Evolutionary conservation across 2,329 filamentous ascomycete genomes (phyloP).

Genomic region (Cercospora beticola): DNA sequence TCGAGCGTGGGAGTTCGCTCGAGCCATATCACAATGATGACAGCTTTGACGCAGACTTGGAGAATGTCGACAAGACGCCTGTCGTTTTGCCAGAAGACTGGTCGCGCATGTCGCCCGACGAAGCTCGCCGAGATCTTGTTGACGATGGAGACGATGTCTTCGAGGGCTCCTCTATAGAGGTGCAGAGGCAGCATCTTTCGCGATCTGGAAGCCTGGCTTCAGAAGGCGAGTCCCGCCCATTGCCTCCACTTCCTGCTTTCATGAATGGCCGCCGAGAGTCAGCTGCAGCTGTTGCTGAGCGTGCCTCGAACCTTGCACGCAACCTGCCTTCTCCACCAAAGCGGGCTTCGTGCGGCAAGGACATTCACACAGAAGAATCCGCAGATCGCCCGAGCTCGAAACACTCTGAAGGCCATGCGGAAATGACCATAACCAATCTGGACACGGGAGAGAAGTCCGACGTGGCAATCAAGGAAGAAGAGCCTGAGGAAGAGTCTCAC

Average conservation of each 20-base stretch:
- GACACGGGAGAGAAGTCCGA: slow-evolving; percentile 32
- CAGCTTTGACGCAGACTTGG: slow-evolving; percentile 92
- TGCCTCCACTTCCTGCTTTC: slow-evolving; percentile 79
- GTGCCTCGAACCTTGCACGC: slow-evolving; percentile 65
- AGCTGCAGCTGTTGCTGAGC: slow-evolving; percentile 69
- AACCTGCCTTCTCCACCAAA: slow-evolving; percentile 70
- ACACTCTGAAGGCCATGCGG: slow-evolving; percentile 46
- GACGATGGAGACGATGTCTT: slow-evolving; percentile 66
- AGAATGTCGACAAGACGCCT: slow-evolving; percentile 95
- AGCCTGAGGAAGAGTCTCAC: slow-evolving; percentile 38
- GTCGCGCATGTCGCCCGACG: slow-evolving; percentile 72
- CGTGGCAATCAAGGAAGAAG: slow-evolving; percentile 24
- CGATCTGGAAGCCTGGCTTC: slow-evolving; percentile 74
- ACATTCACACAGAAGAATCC: slow-evolving; percentile 31
- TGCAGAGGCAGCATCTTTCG: slow-evolving; percentile 56
- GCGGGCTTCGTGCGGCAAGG: slow-evolving; percentile 67
- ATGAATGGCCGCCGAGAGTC: slow-evolving; percentile 54
- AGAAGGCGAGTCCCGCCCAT: slow-evolving; percentile 76
- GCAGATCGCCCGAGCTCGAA: slow-evolving; percentile 27
- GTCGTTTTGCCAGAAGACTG: slow-evolving; percentile 97
- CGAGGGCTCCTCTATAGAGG: slow-evolving; percentile 50
- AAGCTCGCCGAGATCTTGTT: slow-evolving; percentile 55
- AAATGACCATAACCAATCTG: slow-evolving; percentile 33
- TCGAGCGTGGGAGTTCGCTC: slow-evolving; percentile 58
- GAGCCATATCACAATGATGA: slow-evolving; percentile 54